phyloP scores from a whole-genome alignment of 441 rosid species.

The Manihot esculenta region DNA sequence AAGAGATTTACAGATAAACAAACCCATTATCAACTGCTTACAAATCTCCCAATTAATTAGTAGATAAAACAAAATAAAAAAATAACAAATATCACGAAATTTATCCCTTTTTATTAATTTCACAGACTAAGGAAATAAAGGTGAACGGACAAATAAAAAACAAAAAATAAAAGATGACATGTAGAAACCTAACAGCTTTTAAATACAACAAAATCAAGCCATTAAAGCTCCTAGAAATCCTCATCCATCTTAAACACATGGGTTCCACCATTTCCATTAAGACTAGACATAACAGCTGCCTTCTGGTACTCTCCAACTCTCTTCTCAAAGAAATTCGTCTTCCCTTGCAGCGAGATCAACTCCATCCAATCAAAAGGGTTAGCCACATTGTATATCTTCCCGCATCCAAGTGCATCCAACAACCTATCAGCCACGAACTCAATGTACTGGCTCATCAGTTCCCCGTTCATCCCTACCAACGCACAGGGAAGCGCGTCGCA shows the following conservation, averaged over 20 bases:
- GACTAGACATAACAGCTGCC: constrained; percentile 42
- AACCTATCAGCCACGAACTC: constrained; percentile 53
- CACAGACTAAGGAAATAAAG: not conserved
- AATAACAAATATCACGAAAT: not conserved
- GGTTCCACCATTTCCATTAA: constrained; percentile 29
- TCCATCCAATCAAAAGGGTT: constrained; percentile 64
- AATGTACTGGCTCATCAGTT: constrained; percentile 49
- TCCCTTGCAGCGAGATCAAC: constrained; percentile 49
- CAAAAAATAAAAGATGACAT: no score
- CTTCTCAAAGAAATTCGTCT: constrained; percentile 58
- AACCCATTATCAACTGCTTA: not conserved
- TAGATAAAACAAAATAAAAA: no score
- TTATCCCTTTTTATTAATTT: not conserved
- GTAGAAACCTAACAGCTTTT: not conserved
- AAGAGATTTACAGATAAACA: not conserved
- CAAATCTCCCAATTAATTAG: not conserved
- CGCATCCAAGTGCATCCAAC: constrained; percentile 40
- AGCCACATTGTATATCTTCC: constrained; percentile 33
- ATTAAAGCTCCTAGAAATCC: constrained; percentile 12
- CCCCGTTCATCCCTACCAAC: constrained; percentile 52
- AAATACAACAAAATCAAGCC: not conserved
- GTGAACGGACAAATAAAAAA: not conserved
- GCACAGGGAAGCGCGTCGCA: constrained; percentile 54
- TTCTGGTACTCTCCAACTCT: constrained; percentile 55
- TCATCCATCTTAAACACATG: constrained; percentile 36